These are phyloP conservation scores for Auricularia heimuer DNA, from an alignment of 768 basidiomycete genomes.

Conservation along the genomic window DNA sequence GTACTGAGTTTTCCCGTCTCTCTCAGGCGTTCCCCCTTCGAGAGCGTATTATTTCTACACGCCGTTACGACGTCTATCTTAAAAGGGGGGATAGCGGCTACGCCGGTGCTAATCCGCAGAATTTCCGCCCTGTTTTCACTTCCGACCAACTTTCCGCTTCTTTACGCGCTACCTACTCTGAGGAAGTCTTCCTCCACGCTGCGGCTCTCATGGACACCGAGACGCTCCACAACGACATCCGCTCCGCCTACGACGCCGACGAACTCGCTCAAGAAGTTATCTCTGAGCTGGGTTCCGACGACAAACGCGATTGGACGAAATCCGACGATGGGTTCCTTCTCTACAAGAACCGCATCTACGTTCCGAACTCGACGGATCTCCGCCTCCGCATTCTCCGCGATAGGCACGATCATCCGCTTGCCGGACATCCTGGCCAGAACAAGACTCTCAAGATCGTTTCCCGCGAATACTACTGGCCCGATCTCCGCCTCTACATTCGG, in stretches of 20 bases:
- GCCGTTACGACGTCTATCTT: constrained; percentile 16
- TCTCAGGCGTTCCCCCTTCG: no score
- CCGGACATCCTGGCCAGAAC: constrained; percentile 32
- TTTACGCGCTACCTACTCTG: constrained; percentile 12
- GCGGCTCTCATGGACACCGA: constrained; percentile 13
- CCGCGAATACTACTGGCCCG: constrained; percentile 33
- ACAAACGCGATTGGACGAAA: background rate
- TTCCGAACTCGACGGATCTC: constrained; percentile 21
- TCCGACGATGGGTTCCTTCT: constrained; percentile 13
- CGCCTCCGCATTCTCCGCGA: constrained; percentile 20
- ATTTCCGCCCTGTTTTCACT: constrained; percentile 16
- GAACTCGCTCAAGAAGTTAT: background rate
- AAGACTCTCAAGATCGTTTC: constrained; percentile 24
- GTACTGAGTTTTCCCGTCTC: no score
- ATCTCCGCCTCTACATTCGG: constrained; percentile 16
- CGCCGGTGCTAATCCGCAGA: constrained; percentile 15
- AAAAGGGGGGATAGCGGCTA: constrained; percentile 18
- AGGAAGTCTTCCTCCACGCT: constrained; percentile 12
- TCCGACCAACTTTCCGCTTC: constrained; percentile 13
- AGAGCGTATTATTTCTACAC: no score
- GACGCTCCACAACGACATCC: constrained; percentile 12
- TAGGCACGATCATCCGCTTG: constrained; percentile 27
- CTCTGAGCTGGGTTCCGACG: background rate
- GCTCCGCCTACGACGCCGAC: background rate
- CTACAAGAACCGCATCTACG: constrained; percentile 19